A percentile compares a stretch with the other conserved stretches of the same genome.
Conservation (phyloP, 495 filamentous ascomycete species). For the Emericellopsis terricola region DNA sequence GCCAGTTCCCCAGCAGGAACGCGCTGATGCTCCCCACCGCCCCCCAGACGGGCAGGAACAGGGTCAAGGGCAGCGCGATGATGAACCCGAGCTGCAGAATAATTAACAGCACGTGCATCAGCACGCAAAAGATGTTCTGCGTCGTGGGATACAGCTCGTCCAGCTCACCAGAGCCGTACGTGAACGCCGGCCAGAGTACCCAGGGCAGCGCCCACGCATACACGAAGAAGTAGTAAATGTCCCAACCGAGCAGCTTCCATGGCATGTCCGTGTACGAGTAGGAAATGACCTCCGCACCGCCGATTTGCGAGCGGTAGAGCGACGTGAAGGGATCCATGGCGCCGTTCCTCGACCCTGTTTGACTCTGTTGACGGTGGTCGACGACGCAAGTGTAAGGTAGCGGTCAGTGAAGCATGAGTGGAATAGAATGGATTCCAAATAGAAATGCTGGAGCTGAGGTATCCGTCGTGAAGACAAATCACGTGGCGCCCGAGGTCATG, state of each 20-base stretch:
- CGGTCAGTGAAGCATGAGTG: too few relatives aligned
- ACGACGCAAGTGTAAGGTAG: too few relatives aligned
- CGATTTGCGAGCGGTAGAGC: constrained; percentile 34
- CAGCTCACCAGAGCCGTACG: constrained; percentile 28
- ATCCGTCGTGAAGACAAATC: too few relatives aligned
- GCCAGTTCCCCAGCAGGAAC: constrained; percentile 27
- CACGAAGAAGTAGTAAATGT: constrained; percentile 33
- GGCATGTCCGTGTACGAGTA: constrained; percentile 45
- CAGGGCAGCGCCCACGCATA: constrained; percentile 31
- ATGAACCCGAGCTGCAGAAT: constrained; percentile 31
- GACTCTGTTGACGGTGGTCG: too few relatives aligned
- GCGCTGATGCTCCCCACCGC: constrained; percentile 13
- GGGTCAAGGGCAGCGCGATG: constrained; percentile 25
- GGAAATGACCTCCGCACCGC: constrained; percentile 26
- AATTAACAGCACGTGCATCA: constrained; percentile 30
- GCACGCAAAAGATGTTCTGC: constrained; percentile 29
- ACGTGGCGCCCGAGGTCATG: too few relatives aligned
- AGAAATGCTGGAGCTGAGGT: too few relatives aligned
- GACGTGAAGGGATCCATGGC: constrained; percentile 11
- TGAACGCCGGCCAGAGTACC: constrained; percentile 31
- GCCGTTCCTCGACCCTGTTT: too few relatives aligned
- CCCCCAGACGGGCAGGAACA: constrained; percentile 35
- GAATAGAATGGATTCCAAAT: too few relatives aligned
- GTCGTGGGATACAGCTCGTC: constrained; percentile 38
- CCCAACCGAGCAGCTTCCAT: constrained; percentile 31